phyloP scores from a whole-genome alignment of 345 rosid genomes.

The Dovyalis caffra region DNA sequence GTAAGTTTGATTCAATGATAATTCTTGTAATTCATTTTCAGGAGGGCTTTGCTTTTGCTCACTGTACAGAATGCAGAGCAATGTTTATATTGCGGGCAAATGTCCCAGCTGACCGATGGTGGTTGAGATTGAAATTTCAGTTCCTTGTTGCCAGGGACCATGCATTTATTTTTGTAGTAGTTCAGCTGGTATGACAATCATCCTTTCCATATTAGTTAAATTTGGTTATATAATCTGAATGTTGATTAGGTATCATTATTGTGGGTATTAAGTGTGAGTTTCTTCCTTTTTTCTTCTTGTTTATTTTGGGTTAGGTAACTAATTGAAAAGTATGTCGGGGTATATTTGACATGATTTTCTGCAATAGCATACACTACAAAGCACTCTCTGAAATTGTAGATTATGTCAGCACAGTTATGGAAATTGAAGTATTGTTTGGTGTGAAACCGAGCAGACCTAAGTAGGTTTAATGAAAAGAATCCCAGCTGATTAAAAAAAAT shows the following conservation, averaged over 20 bases:
- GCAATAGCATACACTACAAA: background rate
- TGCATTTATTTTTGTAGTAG: constrained; percentile 81
- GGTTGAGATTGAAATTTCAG: constrained; percentile 98
- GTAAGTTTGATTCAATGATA: constrained; percentile 5
- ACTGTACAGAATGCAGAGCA: constrained; percentile 99
- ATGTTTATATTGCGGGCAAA: constrained; percentile 85
- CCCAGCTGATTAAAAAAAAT: background rate
- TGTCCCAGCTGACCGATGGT: constrained; percentile 98
- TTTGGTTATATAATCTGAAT: constrained; percentile 4
- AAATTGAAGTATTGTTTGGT: background rate
- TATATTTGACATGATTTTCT: background rate
- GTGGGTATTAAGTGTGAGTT: background rate
- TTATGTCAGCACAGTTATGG: background rate
- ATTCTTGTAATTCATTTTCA: constrained; percentile 26
- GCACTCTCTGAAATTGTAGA: background rate
- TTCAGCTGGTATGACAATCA: constrained; percentile 73
- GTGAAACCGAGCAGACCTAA: background rate
- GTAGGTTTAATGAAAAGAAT: background rate
- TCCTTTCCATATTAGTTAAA: background rate
- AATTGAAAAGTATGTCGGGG: too few species aligned
- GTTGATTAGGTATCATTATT: background rate
- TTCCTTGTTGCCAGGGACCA: constrained; percentile 97
- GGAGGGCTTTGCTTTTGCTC: constrained; percentile 99
- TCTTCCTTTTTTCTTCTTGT: background rate
- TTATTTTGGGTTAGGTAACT: too few species aligned